A percentile compares a stretch with the other conserved stretches of the same genome.
Conservation (phyloP, 352 stramenopile species). For the Phytophthora europaea region DNA sequence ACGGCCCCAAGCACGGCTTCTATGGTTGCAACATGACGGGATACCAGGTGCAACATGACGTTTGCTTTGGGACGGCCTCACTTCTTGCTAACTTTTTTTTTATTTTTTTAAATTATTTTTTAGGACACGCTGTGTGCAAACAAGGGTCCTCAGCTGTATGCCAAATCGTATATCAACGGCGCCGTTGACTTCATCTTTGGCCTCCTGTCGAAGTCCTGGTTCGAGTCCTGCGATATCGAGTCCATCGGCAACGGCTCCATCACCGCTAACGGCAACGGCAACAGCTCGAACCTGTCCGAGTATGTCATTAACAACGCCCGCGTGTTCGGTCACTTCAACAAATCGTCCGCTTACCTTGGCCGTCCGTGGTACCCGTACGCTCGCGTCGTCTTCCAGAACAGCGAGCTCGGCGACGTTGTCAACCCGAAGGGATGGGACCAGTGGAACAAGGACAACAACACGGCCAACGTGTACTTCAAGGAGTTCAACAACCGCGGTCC, state of each 20-base stretch:
- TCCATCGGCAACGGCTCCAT: conserved; percentile 14
- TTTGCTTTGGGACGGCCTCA: too few species aligned
- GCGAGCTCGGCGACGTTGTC: conserved; percentile 11
- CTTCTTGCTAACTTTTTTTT: too few species aligned
- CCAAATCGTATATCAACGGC: conserved; percentile 20
- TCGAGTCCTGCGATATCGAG: conserved; percentile 28
- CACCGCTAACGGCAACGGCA: conserved; percentile 15
- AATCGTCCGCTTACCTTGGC: conserved; percentile 7
- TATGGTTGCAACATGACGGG: conserved; percentile 26
- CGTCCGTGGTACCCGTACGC: conserved; percentile 14
- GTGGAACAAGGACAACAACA: conserved; percentile 19
- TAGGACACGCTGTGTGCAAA: conserved; percentile 26
- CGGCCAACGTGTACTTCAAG: conserved; percentile 19
- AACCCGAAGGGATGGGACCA: conserved; percentile 7
- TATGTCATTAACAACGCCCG: conserved; percentile 16
- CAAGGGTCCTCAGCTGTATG: conserved; percentile 13
- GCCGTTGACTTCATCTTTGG: conserved; percentile 29
- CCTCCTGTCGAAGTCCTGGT: conserved; percentile 12
- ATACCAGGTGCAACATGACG: too few species aligned
- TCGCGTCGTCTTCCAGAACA: conserved; percentile 14
- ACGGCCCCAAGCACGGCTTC: conserved; percentile 15
- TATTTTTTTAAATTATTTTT: too few species aligned
- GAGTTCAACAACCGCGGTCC: conserved; percentile 21
- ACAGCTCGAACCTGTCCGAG: conserved; percentile 17
- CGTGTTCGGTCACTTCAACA: conserved; percentile 10